Percentiles rank a stretch among this genome's conserved stretches.
These are phyloP conservation scores for Yamadazyma sp. DNA, from an alignment of 805 yeast genomes.

Conservation along the genomic window DNA sequence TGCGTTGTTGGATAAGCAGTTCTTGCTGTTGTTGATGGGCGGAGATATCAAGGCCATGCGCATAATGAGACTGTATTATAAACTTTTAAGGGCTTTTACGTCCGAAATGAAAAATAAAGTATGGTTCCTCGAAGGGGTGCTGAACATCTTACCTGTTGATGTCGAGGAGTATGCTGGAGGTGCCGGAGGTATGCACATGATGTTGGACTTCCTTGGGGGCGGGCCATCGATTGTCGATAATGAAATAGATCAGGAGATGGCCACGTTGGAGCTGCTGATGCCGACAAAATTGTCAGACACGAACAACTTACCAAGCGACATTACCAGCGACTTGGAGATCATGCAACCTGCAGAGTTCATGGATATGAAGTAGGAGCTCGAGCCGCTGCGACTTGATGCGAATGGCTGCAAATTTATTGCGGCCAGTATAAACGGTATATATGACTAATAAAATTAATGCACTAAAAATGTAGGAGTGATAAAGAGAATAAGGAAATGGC, in stretches of 20 bases:
- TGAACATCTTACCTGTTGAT: conserved; percentile 84
- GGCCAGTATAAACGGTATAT: no score
- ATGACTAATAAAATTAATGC: no score
- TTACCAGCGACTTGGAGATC: conserved; percentile 49
- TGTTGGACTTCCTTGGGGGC: conserved; percentile 84
- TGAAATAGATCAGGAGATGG: conserved; percentile 40
- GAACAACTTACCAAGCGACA: conserved; percentile 56
- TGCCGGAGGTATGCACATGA: conserved; percentile 86
- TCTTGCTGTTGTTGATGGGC: conserved; percentile 72
- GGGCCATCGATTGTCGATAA: conserved; percentile 43
- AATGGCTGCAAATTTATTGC: no score
- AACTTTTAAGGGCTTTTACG: conserved; percentile 75
- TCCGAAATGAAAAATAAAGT: conserved; percentile 85
- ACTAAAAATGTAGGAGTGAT: no score
- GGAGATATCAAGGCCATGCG: conserved; percentile 89
- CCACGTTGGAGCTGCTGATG: conserved; percentile 44
- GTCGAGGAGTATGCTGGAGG: conserved; percentile 90
- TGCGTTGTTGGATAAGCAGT: conserved; percentile 80
- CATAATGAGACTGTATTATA: conserved; percentile 86
- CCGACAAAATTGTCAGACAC: conserved; percentile 53
- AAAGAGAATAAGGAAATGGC: no score
- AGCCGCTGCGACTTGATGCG: no score
- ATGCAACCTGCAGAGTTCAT: conserved; percentile 48
- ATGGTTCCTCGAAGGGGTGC: conserved; percentile 92
- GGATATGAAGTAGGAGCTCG: conserved; percentile 32